Base-by-base conservation (phyloP, 2,329 filamentous ascomycete genomes). In the Dactylonectria macrodidyma region DNA sequence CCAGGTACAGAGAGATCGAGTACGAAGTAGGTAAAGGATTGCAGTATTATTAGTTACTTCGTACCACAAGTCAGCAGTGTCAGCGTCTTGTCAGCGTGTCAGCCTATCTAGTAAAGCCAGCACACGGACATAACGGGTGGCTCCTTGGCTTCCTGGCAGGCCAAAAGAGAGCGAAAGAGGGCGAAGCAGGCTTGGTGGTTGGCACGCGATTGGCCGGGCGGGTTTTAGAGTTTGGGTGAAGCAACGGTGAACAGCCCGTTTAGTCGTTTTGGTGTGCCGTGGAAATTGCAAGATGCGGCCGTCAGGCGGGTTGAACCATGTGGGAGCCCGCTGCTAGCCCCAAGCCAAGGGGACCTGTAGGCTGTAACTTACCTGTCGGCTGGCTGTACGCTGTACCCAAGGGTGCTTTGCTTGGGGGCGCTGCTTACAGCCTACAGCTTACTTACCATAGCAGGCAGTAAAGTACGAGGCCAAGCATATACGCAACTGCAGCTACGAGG, bases 211-310 rank as follows among this genome's bases (percentile, higher is more conserved):
- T 63, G 65, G 69, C 70, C 66, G 58, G 51, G 66, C 51, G 30
- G 60, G 63, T 75, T 75, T 71, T 76, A 75, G 73, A 76, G 73
- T 75, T 75, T 75, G 30, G 41, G 68, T 76, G 73, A 75, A 75
- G 73, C 73, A 74, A 65, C 65, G 73, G 73, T 73, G 73, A 69
- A 44, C 57, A 66, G 58, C 51, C 67, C 69, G 60, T 65, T 61
- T 50, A 66, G 58, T 48, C 67, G 67, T 58, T 65, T 61, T 50
- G 46, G 55, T 36, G 62, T 24, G 64, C 57, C 60, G 67, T 73
- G 73, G 72, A 75, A 75, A 75, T 75, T 75, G 58, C 73, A 56
- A 56, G 11, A 26, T 51, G 16, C 54, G 36, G 61, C 44, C 55
- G 56, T 71, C 68, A 68, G 69, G 65, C 65, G 65, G 64, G 64